These are phyloP conservation scores for Clavispora phyllophila DNA, from an alignment of 805 yeast species.

Conservation along the genomic window DNA sequence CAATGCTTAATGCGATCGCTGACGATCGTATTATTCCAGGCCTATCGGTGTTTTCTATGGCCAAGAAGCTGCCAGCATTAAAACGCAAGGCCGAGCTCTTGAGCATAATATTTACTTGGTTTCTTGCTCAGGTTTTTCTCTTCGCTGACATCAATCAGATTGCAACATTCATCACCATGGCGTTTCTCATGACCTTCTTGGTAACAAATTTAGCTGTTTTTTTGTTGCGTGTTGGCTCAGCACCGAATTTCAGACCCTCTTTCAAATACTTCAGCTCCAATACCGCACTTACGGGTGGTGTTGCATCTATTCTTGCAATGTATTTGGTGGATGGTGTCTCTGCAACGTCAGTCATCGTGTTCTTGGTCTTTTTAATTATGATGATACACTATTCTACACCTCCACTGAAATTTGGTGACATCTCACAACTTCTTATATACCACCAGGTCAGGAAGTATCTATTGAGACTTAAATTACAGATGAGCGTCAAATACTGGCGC, in stretches of 20 bases:
- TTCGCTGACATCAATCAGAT: constrained; percentile 90
- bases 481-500: constrained; percentile 95
- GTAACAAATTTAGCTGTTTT: constrained; percentile 94
- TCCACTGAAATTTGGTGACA: constrained; percentile 98
- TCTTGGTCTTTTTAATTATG: constrained; percentile 61
- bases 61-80: constrained; percentile 36
- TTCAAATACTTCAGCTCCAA: constrained; percentile 78
- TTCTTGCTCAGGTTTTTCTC: constrained; percentile 75
- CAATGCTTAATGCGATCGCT: constrained; percentile 85
- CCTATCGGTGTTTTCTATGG: constrained; percentile 44
- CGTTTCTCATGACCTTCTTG: constrained; percentile 91
- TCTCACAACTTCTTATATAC: constrained; percentile 88
- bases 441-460: constrained; percentile 94
- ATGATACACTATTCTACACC: constrained; percentile 87
- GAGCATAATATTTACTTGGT: constrained; percentile 73
- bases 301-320: constrained; percentile 77
- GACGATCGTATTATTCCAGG: constrained; percentile 87
- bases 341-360: constrained; percentile 69
- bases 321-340: constrained; percentile 89
- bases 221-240: constrained; percentile 78
- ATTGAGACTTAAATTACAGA: constrained; percentile 73
- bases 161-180: constrained; percentile 95
- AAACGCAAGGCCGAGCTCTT: constrained; percentile 53
- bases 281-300: constrained; percentile 76
- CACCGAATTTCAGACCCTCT: constrained; percentile 98